Evolutionary conservation across 2,329 filamentous ascomycete species (phyloP).

Genomic region (Monascus ruber): DNA sequence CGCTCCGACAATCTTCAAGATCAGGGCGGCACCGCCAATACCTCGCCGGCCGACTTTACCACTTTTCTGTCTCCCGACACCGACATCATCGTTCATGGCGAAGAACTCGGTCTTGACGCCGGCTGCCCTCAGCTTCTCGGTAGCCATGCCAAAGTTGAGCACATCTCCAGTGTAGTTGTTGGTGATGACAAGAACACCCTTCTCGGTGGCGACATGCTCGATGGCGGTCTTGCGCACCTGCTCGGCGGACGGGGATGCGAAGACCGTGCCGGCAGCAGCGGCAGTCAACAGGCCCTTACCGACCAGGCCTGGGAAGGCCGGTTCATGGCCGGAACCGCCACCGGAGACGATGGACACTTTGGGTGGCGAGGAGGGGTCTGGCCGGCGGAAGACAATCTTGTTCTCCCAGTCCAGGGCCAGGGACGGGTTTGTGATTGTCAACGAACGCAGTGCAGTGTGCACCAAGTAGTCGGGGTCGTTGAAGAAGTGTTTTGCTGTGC

Average conservation of each 20-base stretch:
- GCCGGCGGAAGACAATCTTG: slow-evolving; percentile 73
- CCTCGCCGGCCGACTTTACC: slow-evolving; percentile 90
- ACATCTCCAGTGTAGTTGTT: slow-evolving; percentile 94
- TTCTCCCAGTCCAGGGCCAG: slow-evolving; percentile 65
- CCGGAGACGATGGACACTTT: slow-evolving; percentile 78
- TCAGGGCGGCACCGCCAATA: slow-evolving; percentile 80
- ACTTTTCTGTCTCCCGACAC: slow-evolving; percentile 66
- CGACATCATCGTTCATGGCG: slow-evolving; percentile 83
- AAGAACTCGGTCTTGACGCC: slow-evolving; percentile 77
- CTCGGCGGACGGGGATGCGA: slow-evolving; percentile 68
- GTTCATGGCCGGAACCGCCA: slow-evolving; percentile 83
- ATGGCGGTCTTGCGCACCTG: slow-evolving; percentile 70
- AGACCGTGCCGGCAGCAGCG: slow-evolving; percentile 77
- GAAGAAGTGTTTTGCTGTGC: slow-evolving; percentile 68
- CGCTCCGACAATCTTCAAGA: slow-evolving; percentile 83
- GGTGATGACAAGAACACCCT: slow-evolving; percentile 76
- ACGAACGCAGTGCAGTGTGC: slow-evolving; percentile 59
- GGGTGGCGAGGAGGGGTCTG: slow-evolving; percentile 36
- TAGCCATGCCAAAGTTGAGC: slow-evolving; percentile 85
- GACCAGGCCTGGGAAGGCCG: slow-evolving; percentile 76
- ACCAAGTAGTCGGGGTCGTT: slow-evolving; percentile 72
- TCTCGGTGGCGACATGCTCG: slow-evolving; percentile 56
- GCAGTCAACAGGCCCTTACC: slow-evolving; percentile 69
- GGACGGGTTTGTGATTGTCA: slow-evolving; percentile 75
- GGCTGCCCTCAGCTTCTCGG: slow-evolving; percentile 77